phyloP scores from a whole-genome alignment of 192 early-diverging fungal genomes.

The Lobulomyces angularis region DNA sequence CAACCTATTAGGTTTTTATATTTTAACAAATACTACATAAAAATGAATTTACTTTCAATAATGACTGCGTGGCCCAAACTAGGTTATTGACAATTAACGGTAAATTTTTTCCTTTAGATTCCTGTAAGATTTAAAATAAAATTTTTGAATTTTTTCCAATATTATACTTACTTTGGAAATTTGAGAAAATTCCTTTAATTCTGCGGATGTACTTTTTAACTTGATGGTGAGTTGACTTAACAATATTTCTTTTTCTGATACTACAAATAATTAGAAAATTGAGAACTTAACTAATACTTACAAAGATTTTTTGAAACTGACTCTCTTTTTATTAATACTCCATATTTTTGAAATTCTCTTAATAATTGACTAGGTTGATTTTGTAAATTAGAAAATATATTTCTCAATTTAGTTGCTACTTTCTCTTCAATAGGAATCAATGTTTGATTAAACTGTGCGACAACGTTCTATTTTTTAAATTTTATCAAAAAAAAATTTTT shows the following conservation, averaged over 20 bases:
- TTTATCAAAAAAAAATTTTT: slow-evolving; percentile 5
- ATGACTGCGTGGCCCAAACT: slow-evolving; percentile 1
- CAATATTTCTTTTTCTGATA: slow-evolving; percentile 27
- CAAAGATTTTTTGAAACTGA: slow-evolving; percentile 21
- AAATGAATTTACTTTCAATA: background rate
- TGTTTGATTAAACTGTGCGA: slow-evolving; percentile 13
- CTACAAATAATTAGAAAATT: slow-evolving; percentile 8
- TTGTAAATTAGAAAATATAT: slow-evolving; percentile 20
- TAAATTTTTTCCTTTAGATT: background rate
- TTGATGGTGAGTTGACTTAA: slow-evolving; percentile 18
- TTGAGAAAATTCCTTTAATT: slow-evolving; percentile 22
- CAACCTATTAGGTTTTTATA: slow-evolving; percentile 18
- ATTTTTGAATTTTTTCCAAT: background rate
- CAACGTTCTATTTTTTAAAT: slow-evolving; percentile 11
- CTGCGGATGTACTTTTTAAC: slow-evolving; percentile 13
- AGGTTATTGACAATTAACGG: background rate
- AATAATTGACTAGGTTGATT: slow-evolving; percentile 29
- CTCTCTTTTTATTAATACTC: slow-evolving; percentile 19
- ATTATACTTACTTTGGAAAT: slow-evolving; percentile 11
- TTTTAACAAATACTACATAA: background rate
- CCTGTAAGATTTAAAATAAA: slow-evolving; percentile 1
- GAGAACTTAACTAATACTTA: slow-evolving; percentile 5
- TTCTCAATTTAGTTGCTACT: slow-evolving; percentile 18
- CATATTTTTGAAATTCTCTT: slow-evolving; percentile 34
- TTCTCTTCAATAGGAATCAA: slow-evolving; percentile 14